Conservation (phyloP, 352 stramenopile species). For the Phytophthora hybrid region DNA sequence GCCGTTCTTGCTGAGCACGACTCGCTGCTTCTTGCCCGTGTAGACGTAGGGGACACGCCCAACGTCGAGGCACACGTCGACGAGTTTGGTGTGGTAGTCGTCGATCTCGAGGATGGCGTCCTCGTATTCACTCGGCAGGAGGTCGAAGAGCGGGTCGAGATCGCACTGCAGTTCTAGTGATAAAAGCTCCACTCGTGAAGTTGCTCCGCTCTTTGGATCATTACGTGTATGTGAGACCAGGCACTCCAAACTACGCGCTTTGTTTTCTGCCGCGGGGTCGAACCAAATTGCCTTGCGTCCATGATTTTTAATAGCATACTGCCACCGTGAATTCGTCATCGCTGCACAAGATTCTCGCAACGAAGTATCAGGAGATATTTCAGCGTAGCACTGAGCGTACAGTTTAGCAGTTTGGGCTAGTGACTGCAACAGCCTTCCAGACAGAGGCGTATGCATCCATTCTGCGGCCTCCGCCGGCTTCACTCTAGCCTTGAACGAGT, state of each 20-base stretch:
- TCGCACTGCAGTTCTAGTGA: slow-evolving; percentile 27
- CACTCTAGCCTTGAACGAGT: slow-evolving; percentile 28
- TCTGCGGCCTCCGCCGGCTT: not conserved
- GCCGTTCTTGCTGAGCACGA: slow-evolving; percentile 33
- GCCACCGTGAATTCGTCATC: slow-evolving; percentile 42
- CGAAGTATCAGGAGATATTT: not conserved
- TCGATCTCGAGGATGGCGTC: slow-evolving; percentile 34
- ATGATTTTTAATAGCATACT: slow-evolving; percentile 27
- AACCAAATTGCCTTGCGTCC: slow-evolving; percentile 44
- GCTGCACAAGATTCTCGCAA: slow-evolving; percentile 6
- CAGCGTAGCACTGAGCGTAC: slow-evolving; percentile 21
- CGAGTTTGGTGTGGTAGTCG: slow-evolving; percentile 33
- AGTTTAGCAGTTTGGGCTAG: slow-evolving; percentile 26
- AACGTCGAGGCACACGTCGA: slow-evolving; percentile 54
- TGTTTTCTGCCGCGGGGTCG: slow-evolving; percentile 29
- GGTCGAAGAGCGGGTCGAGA: slow-evolving; percentile 39
- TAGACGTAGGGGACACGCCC: slow-evolving; percentile 45
- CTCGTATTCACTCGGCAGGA: slow-evolving; percentile 41
- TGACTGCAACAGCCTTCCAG: slow-evolving; percentile 2
- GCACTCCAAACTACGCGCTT: slow-evolving; percentile 42
- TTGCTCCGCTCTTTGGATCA: not conserved
- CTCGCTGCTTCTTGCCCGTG: slow-evolving; percentile 36
- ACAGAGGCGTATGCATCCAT: slow-evolving; percentile 2
- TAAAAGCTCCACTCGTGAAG: not conserved
- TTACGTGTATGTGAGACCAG: slow-evolving; percentile 8